Evolutionary conservation across 73 alveolate genomes (phyloP).

Genomic region (Tetrahymena malaccensis): DNA sequence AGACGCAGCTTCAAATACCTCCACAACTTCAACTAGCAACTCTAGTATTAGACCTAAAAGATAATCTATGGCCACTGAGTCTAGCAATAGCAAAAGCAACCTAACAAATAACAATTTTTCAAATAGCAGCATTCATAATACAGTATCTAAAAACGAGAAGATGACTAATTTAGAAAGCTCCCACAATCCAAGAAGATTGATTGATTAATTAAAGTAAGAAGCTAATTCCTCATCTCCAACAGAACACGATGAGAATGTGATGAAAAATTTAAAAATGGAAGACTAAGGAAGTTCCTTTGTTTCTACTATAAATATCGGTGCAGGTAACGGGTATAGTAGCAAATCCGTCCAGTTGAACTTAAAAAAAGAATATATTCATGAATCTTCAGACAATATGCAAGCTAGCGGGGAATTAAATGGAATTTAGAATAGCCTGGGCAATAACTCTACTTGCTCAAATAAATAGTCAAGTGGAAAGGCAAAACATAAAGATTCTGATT

Average conservation of each 20-base stretch:
- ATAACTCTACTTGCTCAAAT: not conserved
- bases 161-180: not conserved
- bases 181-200: not conserved
- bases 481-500: not conserved
- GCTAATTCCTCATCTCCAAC: not conserved
- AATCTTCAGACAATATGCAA: not conserved
- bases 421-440: not conserved
- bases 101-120: not conserved
- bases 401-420: not conserved
- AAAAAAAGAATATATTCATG: not conserved
- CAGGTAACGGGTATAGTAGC: not conserved
- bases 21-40: not conserved
- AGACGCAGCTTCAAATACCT: not conserved
- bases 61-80: not conserved
- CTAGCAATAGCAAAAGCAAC: not conserved
- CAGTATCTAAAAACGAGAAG: not conserved
- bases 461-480: not conserved
- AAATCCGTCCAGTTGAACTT: not conserved
- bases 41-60: not conserved
- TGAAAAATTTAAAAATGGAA: not conserved
- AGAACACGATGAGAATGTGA: not conserved
- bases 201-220: not conserved
- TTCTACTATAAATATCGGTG: not conserved
- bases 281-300: not conserved
- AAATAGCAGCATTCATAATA: not conserved